phyloP scores from a whole-genome alignment of 768 basidiomycete species.

The Collybia nuda region DNA sequence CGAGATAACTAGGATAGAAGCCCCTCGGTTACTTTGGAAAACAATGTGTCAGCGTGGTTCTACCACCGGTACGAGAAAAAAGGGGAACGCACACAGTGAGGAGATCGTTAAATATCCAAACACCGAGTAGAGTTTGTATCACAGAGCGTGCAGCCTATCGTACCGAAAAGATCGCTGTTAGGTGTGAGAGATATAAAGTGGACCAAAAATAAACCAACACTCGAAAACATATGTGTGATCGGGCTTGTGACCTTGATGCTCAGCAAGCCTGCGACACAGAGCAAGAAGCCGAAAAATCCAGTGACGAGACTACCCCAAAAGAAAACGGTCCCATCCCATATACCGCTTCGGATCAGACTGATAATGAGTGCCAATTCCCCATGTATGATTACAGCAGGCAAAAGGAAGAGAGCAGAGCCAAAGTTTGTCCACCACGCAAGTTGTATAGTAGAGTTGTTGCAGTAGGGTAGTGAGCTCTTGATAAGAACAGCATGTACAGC shows the following conservation, averaged over 20 bases:
- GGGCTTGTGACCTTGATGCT: slow-evolving; percentile 84
- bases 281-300: slow-evolving; percentile 78
- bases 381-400: slow-evolving; percentile 58
- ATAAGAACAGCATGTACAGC: slow-evolving; percentile 76
- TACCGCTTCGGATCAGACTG: slow-evolving; percentile 32
- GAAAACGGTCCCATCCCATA: slow-evolving; percentile 56
- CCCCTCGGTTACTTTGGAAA: slow-evolving; percentile 52
- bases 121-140: slow-evolving; percentile 78
- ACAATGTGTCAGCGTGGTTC: background rate
- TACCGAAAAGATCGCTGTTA: slow-evolving; percentile 7
- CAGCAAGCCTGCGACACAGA: slow-evolving; percentile 76
- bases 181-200: slow-evolving; percentile 4
- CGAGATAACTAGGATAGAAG: slow-evolving; percentile 67
- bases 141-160: slow-evolving; percentile 76
- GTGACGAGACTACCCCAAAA: slow-evolving; percentile 67
- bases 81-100: slow-evolving; percentile 59
- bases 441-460: slow-evolving; percentile 70
- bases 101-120: slow-evolving; percentile 74
- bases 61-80: background rate
- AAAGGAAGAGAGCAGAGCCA: slow-evolving; percentile 63
- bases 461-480: slow-evolving; percentile 66
- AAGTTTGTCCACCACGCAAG: slow-evolving; percentile 80
- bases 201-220: slow-evolving; percentile 42
- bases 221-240: slow-evolving; percentile 84
- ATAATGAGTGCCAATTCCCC: slow-evolving; percentile 50